These are phyloP conservation scores for Rhodotorula toruloides DNA, from an alignment of 768 basidiomycete species.

Conservation along the genomic window DNA sequence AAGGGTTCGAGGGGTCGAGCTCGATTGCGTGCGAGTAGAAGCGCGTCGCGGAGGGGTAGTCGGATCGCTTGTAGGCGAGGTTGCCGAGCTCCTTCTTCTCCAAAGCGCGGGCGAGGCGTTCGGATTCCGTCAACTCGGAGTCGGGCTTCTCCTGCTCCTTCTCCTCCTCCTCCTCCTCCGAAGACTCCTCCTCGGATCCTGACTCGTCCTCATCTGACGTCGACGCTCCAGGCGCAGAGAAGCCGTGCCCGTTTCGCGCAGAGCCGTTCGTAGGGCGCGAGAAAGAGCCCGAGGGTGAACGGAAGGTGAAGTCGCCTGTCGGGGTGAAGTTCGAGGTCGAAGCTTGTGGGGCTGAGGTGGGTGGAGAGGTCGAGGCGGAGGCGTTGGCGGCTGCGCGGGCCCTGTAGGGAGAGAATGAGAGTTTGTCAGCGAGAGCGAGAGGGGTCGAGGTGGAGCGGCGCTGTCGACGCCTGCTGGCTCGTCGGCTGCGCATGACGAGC, in stretches of 20 bases:
- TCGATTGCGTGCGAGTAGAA: constrained; percentile 69
- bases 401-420: not conserved
- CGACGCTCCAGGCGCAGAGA: constrained; percentile 6
- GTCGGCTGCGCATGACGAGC: no score
- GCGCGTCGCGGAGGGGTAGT: constrained; percentile 35
- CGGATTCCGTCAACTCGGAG: constrained; percentile 17
- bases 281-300: not conserved
- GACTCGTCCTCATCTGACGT: constrained; percentile 11
- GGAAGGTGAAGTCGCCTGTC: constrained; percentile 20
- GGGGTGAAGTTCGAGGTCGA: constrained; percentile 26
- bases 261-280: not conserved
- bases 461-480: no score
- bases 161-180: constrained; percentile 9
- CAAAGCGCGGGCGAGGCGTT: constrained; percentile 47
- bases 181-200: constrained; percentile 14
- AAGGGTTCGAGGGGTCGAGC: constrained; percentile 61
- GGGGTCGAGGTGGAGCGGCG: no score
- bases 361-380: not conserved
- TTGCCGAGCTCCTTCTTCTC: constrained; percentile 71
- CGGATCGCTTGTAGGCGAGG: constrained; percentile 41
- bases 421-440: not conserved
- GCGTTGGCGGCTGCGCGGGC: not conserved
- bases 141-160: constrained; percentile 21
- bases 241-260: constrained; percentile 6
- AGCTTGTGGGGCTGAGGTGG: no score